Evolutionary conservation across 116 monocot genomes (phyloP).

Genomic region (Phalaenopsis hybrid): DNA sequence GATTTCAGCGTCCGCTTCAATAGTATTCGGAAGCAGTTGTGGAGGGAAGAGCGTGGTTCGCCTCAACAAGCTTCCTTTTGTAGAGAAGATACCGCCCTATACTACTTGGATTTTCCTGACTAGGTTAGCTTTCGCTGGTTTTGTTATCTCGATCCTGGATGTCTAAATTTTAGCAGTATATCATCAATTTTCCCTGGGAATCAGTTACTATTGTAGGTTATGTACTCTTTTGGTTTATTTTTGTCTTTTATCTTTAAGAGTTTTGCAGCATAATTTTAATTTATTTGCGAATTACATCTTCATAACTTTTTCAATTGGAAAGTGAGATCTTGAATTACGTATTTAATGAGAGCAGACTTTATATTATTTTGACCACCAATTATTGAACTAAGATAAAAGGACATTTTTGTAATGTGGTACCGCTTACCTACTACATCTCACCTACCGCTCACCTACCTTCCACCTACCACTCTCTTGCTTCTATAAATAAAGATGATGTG

Average conservation of each 20-base stretch:
- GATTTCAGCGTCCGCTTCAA: constrained; percentile 26
- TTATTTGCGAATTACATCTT: neutral
- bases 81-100: constrained; percentile 84
- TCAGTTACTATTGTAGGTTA: neutral
- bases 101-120: constrained; percentile 93
- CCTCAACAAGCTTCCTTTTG: constrained; percentile 59
- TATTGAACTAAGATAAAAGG: too few species aligned
- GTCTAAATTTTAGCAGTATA: neutral
- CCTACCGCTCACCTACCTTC: too few species aligned
- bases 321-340: neutral
- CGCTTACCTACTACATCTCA: too few species aligned
- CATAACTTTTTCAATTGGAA: neutral
- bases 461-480: too few species aligned
- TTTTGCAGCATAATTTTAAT: neutral
- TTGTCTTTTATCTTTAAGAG: neutral
- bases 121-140: constrained; percentile 34
- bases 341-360: neutral
- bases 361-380: too few species aligned
- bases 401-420: too few species aligned
- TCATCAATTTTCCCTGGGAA: neutral
- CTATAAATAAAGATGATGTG: too few species aligned
- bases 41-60: constrained; percentile 40
- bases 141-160: neutral
- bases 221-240: neutral
- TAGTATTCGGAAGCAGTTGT: constrained; percentile 33